Evolutionary conservation across 2,329 filamentous ascomycete genomes (phyloP).

Genomic region (Talaromyces marneffei): DNA sequence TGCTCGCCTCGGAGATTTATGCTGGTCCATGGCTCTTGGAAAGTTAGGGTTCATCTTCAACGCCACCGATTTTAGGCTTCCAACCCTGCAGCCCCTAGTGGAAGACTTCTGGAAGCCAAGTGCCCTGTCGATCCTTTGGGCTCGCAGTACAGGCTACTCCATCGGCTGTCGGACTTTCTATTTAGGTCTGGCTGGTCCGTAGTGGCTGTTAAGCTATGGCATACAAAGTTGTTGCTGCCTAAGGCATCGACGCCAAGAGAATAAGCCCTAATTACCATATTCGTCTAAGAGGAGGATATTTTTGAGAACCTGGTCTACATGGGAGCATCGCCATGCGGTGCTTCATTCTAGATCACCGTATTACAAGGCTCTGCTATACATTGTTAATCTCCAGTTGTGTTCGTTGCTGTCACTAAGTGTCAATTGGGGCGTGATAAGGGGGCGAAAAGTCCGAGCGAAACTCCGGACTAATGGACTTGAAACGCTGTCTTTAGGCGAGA

Average conservation of each 20-base stretch:
- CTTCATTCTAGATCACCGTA: neutral
- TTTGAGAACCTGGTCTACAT: neutral
- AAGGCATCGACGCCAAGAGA: neutral
- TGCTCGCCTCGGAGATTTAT: neutral
- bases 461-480: neutral
- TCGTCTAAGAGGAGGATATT: neutral
- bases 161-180: neutral
- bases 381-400: neutral
- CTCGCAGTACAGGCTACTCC: neutral
- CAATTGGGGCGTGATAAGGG: neutral
- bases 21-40: neutral
- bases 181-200: neutral
- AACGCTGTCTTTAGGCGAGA: too few relatives aligned
- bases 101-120: neutral
- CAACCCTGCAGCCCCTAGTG: neutral
- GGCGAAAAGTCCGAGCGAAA: constrained; percentile 2
- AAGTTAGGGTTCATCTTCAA: neutral
- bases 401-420: neutral
- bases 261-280: neutral
- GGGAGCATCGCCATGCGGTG: neutral
- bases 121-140: neutral
- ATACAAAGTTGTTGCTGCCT: neutral
- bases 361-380: neutral
- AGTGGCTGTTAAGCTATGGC: neutral
- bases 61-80: neutral